Evolutionary conservation across 2,329 filamentous ascomycete species (phyloP).

Genomic region (Macrophomina tecta): DNA sequence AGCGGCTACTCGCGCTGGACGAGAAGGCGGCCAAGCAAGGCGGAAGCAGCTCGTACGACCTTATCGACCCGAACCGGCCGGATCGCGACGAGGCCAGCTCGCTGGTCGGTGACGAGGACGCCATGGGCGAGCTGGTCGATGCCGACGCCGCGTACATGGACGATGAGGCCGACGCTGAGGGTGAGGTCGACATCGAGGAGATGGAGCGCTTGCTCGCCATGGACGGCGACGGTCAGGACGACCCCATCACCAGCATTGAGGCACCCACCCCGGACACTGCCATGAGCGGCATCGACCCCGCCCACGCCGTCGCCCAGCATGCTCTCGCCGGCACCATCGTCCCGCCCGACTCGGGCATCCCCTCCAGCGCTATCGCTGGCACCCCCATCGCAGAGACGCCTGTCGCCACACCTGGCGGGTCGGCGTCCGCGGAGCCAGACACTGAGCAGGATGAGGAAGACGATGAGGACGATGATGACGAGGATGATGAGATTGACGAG

Average conservation of each 20-base stretch:
- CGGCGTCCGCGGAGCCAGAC: slow-evolving; percentile 30
- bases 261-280: slow-evolving; percentile 34
- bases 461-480: slow-evolving; percentile 55
- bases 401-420: slow-evolving; percentile 32
- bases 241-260: slow-evolving; percentile 30
- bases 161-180: slow-evolving; percentile 43
- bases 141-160: slow-evolving; percentile 55
- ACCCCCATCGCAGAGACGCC: slow-evolving; percentile 37
- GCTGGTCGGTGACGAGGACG: slow-evolving; percentile 36
- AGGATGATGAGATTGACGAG: slow-evolving; percentile 54
- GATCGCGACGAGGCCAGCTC: slow-evolving; percentile 27
- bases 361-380: slow-evolving; percentile 11
- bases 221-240: slow-evolving; percentile 41
- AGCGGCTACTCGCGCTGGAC: slow-evolving; percentile 75
- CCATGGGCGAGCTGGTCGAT: slow-evolving; percentile 45
- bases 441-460: slow-evolving; percentile 39
- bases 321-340: slow-evolving; percentile 33
- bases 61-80: slow-evolving; percentile 49
- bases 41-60: slow-evolving; percentile 63
- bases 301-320: slow-evolving; percentile 46
- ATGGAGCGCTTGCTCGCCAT: slow-evolving; percentile 41
- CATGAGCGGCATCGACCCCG: slow-evolving; percentile 25
- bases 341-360: slow-evolving; percentile 29
- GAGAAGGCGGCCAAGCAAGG: slow-evolving; percentile 58
- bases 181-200: slow-evolving; percentile 44